phyloP scores from a whole-genome alignment of 768 basidiomycete genomes.

The Agaricus blazei region DNA sequence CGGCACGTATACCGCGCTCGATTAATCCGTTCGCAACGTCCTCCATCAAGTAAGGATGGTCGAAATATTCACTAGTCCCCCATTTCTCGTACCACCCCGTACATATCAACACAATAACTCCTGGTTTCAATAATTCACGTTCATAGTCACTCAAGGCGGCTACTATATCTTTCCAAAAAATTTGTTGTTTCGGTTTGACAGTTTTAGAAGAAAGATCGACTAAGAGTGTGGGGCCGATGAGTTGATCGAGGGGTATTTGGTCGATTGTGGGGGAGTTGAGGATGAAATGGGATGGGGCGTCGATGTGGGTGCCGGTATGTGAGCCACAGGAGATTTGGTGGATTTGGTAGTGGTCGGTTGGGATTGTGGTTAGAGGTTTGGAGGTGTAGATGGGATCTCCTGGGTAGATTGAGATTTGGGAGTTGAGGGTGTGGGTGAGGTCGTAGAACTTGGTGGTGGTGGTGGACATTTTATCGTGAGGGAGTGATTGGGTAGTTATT shows the following conservation, averaged over 20 bases:
- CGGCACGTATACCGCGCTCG: constrained; percentile 45
- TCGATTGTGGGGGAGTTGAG: constrained; percentile 51
- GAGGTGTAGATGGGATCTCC: constrained; percentile 48
- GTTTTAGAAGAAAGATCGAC: constrained; percentile 41
- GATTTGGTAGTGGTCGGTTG: constrained; percentile 45
- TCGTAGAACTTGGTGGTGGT: constrained; percentile 32
- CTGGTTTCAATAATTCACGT: constrained; percentile 21
- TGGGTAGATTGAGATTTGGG: constrained; percentile 44
- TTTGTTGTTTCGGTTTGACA: constrained; percentile 31
- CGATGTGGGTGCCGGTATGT: constrained; percentile 78
- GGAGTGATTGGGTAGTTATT: neutral
- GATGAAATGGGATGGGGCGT: constrained; percentile 73
- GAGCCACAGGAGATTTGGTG: constrained; percentile 53
- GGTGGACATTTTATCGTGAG: neutral
- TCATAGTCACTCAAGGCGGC: constrained; percentile 20
- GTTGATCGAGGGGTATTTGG: constrained; percentile 45
- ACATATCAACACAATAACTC: constrained; percentile 45
- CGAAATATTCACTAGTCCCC: constrained; percentile 42
- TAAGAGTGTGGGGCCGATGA: constrained; percentile 51
- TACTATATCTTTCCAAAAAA: constrained; percentile 50
- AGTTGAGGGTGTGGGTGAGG: constrained; percentile 46
- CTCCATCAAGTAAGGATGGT: constrained; percentile 60
- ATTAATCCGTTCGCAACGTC: constrained; percentile 48
- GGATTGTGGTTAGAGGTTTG: constrained; percentile 31
- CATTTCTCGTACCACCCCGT: constrained; percentile 67